A percentile compares a stretch with the other conserved stretches of the same genome.
Evolutionary conservation across 2,329 filamentous ascomycete genomes (phyloP).

Genomic region (Epicoccum sorghinum): DNA sequence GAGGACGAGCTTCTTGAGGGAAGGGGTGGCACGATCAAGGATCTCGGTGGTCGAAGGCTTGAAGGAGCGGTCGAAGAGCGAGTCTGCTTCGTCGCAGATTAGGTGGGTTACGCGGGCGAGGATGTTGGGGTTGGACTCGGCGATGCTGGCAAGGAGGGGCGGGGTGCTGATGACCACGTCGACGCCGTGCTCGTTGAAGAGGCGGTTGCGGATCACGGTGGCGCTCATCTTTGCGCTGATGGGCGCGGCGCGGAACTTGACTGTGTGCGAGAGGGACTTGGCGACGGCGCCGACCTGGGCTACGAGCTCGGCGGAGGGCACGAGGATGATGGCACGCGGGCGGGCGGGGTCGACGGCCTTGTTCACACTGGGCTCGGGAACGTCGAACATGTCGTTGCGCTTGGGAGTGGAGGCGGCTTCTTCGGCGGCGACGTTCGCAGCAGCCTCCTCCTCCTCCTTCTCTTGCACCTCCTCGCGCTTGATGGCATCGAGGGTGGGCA

Average conservation of each 20-base stretch:
- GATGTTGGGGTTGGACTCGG: conserved; percentile 87
- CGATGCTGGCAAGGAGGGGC: conserved; percentile 86
- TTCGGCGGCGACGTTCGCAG: conserved; percentile 38
- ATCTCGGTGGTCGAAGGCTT: conserved; percentile 80
- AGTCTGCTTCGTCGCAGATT: conserved; percentile 94
- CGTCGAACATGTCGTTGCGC: conserved; percentile 61
- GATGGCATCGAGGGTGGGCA: conserved; percentile 83
- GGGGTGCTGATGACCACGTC: conserved; percentile 89
- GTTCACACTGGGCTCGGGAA: conserved; percentile 62
- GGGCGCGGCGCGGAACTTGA: conserved; percentile 84
- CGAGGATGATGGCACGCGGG: conserved; percentile 82
- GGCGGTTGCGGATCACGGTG: conserved; percentile 79
- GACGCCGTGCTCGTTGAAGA: conserved; percentile 81
- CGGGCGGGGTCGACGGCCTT: conserved; percentile 74
- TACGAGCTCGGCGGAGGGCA: conserved; percentile 92
- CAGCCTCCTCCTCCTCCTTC: conserved; percentile 50
- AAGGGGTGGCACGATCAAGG: conserved; percentile 80
- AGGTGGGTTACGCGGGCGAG: conserved; percentile 89
- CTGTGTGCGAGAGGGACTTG: conserved; percentile 80
- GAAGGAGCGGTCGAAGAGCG: conserved; percentile 92
- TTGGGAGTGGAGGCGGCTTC: conserved; percentile 37
- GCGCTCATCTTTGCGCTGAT: conserved; percentile 79
- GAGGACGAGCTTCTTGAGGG: conserved; percentile 83
- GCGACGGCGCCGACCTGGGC: conserved; percentile 81
- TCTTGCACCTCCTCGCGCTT: conserved; percentile 72